Conservation (phyloP, 2,329 filamentous ascomycete genomes). For the Apiospora pterosperma region DNA sequence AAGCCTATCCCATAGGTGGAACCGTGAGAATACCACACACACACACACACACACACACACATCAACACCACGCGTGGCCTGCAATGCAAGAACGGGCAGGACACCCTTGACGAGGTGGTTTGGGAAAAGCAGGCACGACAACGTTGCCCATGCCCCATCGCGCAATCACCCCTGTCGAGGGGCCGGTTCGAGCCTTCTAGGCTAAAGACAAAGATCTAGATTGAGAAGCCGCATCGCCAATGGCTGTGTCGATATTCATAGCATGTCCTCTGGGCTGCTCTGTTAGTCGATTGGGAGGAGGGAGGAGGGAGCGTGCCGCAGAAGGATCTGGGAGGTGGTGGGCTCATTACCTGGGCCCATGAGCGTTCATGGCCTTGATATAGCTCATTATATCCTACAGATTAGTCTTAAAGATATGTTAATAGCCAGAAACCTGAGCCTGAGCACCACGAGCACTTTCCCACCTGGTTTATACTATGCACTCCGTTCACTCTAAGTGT, state of each 20-base stretch:
- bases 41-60: not conserved
- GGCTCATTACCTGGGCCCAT: not conserved
- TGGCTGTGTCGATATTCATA: not conserved
- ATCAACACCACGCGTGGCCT: not conserved
- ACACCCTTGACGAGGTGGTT: not conserved
- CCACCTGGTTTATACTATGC: not conserved
- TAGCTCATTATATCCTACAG: not conserved
- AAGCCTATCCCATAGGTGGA: not conserved
- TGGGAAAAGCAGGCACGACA: not conserved
- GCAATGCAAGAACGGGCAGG: not conserved
- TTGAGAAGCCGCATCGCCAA: not conserved
- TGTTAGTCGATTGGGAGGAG: not conserved
- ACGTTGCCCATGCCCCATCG: not conserved
- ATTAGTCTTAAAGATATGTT: not conserved
- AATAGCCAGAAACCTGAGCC: not conserved
- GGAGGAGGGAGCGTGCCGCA: not conserved
- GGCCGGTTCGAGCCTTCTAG: not conserved
- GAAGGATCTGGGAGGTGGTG: not conserved
- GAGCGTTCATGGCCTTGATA: not conserved
- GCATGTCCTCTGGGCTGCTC: not conserved
- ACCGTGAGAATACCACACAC: not conserved
- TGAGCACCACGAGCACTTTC: not conserved
- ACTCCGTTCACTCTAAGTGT: not conserved
- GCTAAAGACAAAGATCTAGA: not conserved
- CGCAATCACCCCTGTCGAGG: not conserved